phyloP scores from a whole-genome alignment of 2,329 filamentous ascomycete genomes.

The Penicillium sp. region DNA sequence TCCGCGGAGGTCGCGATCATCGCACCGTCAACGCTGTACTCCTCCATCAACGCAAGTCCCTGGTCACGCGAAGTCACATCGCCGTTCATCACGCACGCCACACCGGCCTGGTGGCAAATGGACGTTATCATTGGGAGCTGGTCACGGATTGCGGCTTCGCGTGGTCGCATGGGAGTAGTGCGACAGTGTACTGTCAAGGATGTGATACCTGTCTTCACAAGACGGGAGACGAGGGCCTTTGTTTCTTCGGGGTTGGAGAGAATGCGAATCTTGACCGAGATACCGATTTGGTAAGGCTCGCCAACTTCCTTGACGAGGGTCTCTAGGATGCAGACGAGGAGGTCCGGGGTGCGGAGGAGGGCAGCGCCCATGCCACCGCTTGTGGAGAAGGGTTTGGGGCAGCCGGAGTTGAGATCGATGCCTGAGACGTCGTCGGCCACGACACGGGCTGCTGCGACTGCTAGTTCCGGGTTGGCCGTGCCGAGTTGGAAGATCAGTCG shows the following conservation, averaged over 20 bases:
- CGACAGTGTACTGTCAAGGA: constrained; percentile 93
- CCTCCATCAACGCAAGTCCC: constrained; percentile 66
- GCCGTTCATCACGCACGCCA: constrained; percentile 94
- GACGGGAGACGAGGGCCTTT: constrained; percentile 69
- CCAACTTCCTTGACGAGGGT: constrained; percentile 77
- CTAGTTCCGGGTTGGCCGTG: constrained; percentile 76
- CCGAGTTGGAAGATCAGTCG: constrained; percentile 89
- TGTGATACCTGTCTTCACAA: constrained; percentile 86
- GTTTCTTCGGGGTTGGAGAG: constrained; percentile 76
- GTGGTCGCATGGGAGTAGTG: constrained; percentile 90
- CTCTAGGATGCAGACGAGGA: constrained; percentile 77
- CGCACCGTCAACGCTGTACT: constrained; percentile 86
- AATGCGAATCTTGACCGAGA: constrained; percentile 94
- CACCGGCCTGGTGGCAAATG: constrained; percentile 78
- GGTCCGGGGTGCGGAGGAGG: constrained; percentile 79
- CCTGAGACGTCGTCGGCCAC: constrained; percentile 86
- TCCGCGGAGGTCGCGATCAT: constrained; percentile 97
- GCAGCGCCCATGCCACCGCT: constrained; percentile 94
- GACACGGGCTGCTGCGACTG: constrained; percentile 78
- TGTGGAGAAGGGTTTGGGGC: constrained; percentile 94
- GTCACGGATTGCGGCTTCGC: constrained; percentile 80
- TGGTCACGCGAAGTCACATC: constrained; percentile 77
- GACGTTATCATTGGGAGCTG: constrained; percentile 81
- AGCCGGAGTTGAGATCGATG: constrained; percentile 97
- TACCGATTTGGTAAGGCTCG: constrained; percentile 78